Percentiles rank a stretch among this genome's conserved stretches.
Conservation (phyloP, 257 asterid species). For the Handroanthus guayacan region DNA sequence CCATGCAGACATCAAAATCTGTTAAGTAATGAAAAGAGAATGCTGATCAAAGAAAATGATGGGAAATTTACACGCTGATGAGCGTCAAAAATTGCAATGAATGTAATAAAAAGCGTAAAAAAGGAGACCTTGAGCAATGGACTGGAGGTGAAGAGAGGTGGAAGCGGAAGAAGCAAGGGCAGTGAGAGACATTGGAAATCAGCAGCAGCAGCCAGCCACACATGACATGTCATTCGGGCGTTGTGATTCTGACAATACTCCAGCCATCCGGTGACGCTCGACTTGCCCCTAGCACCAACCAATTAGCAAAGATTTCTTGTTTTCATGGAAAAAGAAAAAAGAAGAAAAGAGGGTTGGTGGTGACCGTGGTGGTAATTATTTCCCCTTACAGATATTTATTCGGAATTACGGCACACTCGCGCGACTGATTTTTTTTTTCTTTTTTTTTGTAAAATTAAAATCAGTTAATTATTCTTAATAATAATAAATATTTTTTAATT, state of each 20-base stretch:
- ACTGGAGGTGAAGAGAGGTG: constrained; percentile 22
- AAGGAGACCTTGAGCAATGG: constrained; percentile 22
- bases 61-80: not conserved
- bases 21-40: not conserved
- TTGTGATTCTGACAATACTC: constrained; percentile 37
- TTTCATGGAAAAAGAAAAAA: constrained; percentile 19
- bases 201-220: constrained; percentile 16
- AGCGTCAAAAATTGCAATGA: not conserved
- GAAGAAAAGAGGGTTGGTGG: not conserved
- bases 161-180: constrained; percentile 36
- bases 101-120: not conserved
- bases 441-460: too few species aligned
- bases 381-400: too few species aligned
- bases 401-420: too few species aligned
- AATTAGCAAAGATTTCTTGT: not conserved
- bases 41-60: not conserved
- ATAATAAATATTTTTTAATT: too few species aligned
- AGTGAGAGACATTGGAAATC: constrained; percentile 48
- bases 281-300: not conserved
- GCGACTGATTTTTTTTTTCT: too few species aligned
- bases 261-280: constrained; percentile 36
- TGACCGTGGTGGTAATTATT: not conserved
- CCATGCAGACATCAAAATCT: not conserved
- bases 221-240: not conserved
- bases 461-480: too few species aligned